These are phyloP conservation scores for Gossypium bickii DNA, from an alignment of 345 rosid genomes.

Conservation along the genomic window DNA sequence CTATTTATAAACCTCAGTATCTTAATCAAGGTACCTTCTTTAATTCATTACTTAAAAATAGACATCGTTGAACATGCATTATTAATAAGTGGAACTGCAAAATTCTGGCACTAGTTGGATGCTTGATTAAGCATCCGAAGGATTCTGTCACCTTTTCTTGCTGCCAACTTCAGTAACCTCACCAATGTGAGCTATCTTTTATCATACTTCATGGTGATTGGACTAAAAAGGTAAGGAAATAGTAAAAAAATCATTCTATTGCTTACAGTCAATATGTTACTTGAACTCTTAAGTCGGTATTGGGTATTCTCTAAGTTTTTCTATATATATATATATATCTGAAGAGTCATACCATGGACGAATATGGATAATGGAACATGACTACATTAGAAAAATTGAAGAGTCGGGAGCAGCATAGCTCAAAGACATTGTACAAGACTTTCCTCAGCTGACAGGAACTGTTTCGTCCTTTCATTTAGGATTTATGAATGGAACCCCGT, in stretches of 20 bases:
- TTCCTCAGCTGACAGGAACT: not conserved
- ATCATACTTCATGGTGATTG: too few relatives aligned
- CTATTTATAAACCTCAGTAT: conserved; percentile 49
- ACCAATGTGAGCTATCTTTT: not conserved
- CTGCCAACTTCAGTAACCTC: not conserved
- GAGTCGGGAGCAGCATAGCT: too few relatives aligned
- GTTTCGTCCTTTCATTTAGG: not conserved
- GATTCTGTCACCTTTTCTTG: not conserved
- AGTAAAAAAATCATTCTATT: too few relatives aligned
- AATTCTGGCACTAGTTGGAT: conserved; percentile 5
- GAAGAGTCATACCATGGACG: too few relatives aligned
- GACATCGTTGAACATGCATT: not conserved
- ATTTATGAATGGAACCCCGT: not conserved
- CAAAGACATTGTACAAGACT: too few relatives aligned
- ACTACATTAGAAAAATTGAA: too few relatives aligned
- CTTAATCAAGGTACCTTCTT: conserved; percentile 50
- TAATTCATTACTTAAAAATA: conserved; percentile 5
- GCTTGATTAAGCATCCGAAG: not conserved
- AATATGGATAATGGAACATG: too few relatives aligned
- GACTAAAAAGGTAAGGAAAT: too few relatives aligned
- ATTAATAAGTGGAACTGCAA: not conserved
- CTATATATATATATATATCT: too few relatives aligned
- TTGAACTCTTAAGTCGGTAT: too few relatives aligned
- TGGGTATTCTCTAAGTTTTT: too few relatives aligned
- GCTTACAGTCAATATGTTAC: too few relatives aligned